Evolutionary conservation across 73 alveolate genomes (phyloP).

Genomic region (Paramecium sonneborni): DNA sequence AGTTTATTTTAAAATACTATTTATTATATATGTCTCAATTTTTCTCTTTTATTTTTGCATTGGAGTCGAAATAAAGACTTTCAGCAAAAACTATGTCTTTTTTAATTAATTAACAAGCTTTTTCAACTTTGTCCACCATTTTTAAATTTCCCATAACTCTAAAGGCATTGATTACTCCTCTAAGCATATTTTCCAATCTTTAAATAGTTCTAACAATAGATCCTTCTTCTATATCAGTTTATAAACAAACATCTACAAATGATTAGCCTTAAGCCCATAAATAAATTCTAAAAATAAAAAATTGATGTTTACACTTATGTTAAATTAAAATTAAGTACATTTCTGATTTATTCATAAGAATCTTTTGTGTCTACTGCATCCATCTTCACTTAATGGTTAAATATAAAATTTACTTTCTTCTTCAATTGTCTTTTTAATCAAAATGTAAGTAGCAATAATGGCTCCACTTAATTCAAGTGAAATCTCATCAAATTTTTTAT

Average conservation of each 20-base stretch:
- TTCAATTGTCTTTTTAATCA: slow-evolving; percentile 5
- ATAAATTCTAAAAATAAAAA: slow-evolving; percentile 19
- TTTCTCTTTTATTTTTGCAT: not conserved
- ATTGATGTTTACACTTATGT: slow-evolving; percentile 55
- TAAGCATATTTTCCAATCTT: slow-evolving; percentile 68
- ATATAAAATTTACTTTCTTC: not conserved
- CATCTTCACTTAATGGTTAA: not conserved
- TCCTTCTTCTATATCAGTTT: slow-evolving; percentile 75
- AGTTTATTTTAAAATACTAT: not conserved
- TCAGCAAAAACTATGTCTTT: slow-evolving; percentile 83
- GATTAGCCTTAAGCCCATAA: slow-evolving; percentile 79
- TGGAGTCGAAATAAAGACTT: slow-evolving; percentile 73
- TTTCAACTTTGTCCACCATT: slow-evolving; percentile 70
- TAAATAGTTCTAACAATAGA: slow-evolving; percentile 73
- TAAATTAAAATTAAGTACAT: slow-evolving; percentile 67
- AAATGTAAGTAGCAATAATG: not conserved
- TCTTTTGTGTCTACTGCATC: not conserved
- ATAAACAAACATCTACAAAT: slow-evolving; percentile 71
- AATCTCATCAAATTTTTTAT: slow-evolving; percentile 44
- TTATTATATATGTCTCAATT: not conserved
- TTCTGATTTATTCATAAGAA: not conserved
- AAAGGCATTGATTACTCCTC: slow-evolving; percentile 70
- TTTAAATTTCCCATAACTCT: slow-evolving; percentile 71
- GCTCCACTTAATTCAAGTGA: not conserved
- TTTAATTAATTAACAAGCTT: slow-evolving; percentile 70